Conservation (phyloP, 2,329 filamentous ascomycete species). For the Ophiostoma novo-ulmi region DNA sequence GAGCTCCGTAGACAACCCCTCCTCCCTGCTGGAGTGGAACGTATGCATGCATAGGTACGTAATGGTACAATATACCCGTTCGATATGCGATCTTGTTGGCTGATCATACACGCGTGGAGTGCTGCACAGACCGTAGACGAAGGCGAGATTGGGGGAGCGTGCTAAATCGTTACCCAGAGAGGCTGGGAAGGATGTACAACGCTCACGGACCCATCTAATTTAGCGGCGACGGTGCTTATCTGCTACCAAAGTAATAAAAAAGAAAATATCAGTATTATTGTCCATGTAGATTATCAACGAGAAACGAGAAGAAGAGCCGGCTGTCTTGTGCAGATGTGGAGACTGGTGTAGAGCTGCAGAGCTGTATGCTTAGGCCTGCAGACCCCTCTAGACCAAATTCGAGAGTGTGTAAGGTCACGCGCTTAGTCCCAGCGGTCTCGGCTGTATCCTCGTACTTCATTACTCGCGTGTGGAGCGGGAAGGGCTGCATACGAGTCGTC, state of each 20-base stretch:
- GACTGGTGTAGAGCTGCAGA: background rate
- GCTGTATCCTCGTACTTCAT: background rate
- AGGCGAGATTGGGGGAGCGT: background rate
- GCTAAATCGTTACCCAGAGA: background rate
- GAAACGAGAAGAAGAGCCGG: background rate
- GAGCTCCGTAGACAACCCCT: background rate
- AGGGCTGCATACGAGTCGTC: background rate
- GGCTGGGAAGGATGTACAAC: background rate
- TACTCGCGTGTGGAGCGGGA: background rate
- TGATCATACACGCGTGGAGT: background rate
- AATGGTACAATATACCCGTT: background rate
- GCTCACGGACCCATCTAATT: slow-evolving; percentile 10
- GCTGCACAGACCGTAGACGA: background rate
- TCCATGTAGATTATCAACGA: slow-evolving; percentile 12
- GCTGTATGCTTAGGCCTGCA: too few species aligned
- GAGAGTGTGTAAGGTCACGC: slow-evolving; percentile 28
- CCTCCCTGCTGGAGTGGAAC: slow-evolving; percentile 7
- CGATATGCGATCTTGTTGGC: background rate
- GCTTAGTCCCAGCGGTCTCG: background rate
- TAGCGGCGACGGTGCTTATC: slow-evolving; percentile 38
- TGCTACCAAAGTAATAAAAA: slow-evolving; percentile 31
- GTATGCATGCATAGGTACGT: background rate
- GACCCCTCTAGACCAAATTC: background rate
- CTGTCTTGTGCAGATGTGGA: background rate
- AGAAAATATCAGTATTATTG: slow-evolving; percentile 13